Base-by-base conservation (phyloP, 2,329 filamentous ascomycete species). In the Pseudocercospora fuligena region DNA sequence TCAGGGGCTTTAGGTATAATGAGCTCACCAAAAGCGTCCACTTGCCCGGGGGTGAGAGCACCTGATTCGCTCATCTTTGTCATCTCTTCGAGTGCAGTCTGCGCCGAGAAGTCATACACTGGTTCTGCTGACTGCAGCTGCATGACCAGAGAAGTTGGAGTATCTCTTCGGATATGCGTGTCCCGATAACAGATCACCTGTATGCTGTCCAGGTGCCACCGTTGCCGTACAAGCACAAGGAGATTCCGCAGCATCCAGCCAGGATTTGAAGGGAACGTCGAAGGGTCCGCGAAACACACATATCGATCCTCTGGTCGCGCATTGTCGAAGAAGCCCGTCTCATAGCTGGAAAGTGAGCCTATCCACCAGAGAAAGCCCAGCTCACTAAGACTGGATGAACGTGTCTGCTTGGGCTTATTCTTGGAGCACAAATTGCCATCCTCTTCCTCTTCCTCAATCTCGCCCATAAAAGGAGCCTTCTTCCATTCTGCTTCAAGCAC, bases 181-280 rank as follows among this genome's bases (percentile, higher is more conserved):
- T 98, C 95, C 69, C 95, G 88, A 78, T 97, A 99, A 76, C 94
- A 95, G 53, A 99, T 82, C 40, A 99, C 89, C 74, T 97, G 93
- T 29, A 92, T 89, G 68, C 90, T 89, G 66, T 86, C 85, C 61
- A 97, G 82, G 60, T 88, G 87, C 83, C 92, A 99, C 19, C 93
- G 87, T 71, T 94, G 90, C 64, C 92, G 88, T 16, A 97, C 87
- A 23, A 99, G 85, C 3, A 97, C 87, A 19, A 99, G 83, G 1
- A 98, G 84, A 75, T 99, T 99, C 61, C 95, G 87, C 58, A 99
- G 81, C 77, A 94, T 93, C 95, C 95, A 99, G 0, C 93, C 93
- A 1, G 95, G 94, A 58, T 93, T 91, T 66, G 92, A 87, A 0
- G 89, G 83, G 76, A 97, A 98, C 21, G 93, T 97, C 0, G 95